These are phyloP conservation scores for Colletotrichum sp. DNA, from an alignment of 2,329 filamentous ascomycete genomes.

Conservation along the genomic window DNA sequence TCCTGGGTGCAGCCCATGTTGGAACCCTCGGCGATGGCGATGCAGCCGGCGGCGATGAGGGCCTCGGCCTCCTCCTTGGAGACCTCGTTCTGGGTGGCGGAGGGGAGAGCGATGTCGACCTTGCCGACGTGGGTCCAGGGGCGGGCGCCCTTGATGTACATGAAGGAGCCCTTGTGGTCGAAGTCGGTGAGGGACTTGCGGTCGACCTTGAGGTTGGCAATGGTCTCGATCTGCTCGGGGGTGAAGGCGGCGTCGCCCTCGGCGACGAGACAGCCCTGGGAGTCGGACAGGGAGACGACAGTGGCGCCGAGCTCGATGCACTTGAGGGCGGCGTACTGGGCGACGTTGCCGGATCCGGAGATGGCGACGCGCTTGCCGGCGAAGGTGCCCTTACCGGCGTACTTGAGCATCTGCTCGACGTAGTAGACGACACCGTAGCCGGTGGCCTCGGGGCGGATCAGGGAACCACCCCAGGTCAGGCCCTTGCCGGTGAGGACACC, in stretches of 20 bases:
- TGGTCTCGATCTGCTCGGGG: slow-evolving; percentile 77
- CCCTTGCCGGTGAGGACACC: slow-evolving; percentile 97
- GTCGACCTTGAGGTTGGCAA: slow-evolving; percentile 85
- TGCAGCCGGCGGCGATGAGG: slow-evolving; percentile 76
- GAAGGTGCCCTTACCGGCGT: slow-evolving; percentile 87
- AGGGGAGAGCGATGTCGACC: slow-evolving; percentile 91
- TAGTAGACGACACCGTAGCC: slow-evolving; percentile 98
- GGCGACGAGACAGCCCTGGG: slow-evolving; percentile 82
- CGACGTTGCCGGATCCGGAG: slow-evolving; percentile 96
- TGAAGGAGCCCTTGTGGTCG: slow-evolving; percentile 70
- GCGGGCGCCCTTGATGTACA: slow-evolving; percentile 84
- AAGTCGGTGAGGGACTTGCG: slow-evolving; percentile 82
- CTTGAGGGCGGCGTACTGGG: slow-evolving; percentile 96
- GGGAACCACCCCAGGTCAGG: slow-evolving; percentile 85
- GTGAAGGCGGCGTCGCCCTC: slow-evolving; percentile 74
- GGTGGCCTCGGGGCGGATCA: slow-evolving; percentile 96
- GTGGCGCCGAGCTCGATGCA: slow-evolving; percentile 93
- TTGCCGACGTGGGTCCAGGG: slow-evolving; percentile 91
- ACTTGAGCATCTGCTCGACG: slow-evolving; percentile 92
- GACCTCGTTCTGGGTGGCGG: slow-evolving; percentile 97
- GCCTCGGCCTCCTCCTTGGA: slow-evolving; percentile 86
- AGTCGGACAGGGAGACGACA: slow-evolving; percentile 93
- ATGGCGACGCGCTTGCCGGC: slow-evolving; percentile 92
- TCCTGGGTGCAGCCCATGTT: slow-evolving; percentile 99
- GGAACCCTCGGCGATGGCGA: slow-evolving; percentile 93